Conservation (phyloP, 2,329 filamentous ascomycete species). For the Akanthomyces dipterigenus region DNA sequence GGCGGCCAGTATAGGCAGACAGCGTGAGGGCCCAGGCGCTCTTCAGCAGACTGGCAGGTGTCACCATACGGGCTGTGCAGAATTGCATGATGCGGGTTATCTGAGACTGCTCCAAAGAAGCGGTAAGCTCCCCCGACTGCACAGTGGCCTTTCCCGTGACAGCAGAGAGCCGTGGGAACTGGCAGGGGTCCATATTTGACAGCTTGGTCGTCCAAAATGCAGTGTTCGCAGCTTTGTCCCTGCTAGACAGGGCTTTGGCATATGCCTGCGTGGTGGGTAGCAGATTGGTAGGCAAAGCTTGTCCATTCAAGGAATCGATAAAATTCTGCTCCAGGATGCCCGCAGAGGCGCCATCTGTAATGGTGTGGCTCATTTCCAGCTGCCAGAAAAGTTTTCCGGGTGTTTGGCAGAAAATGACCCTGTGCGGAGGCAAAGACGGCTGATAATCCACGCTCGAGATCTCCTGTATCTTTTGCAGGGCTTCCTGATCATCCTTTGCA, state of each 20-base stretch:
- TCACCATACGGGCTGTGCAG: neutral
- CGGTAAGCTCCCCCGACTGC: neutral
- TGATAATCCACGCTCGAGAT: neutral
- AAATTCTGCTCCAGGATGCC: neutral
- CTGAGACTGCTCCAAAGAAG: neutral
- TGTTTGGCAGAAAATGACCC: neutral
- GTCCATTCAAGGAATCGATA: neutral
- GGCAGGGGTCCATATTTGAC: neutral
- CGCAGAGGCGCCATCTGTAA: neutral
- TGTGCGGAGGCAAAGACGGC: neutral
- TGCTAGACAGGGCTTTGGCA: neutral
- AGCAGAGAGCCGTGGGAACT: neutral
- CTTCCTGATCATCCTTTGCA: neutral
- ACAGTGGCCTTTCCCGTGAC: neutral
- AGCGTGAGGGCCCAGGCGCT: neutral
- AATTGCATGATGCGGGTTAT: neutral
- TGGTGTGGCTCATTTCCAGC: slow-evolving; percentile 2
- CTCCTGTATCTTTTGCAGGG: neutral
- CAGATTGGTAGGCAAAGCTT: neutral
- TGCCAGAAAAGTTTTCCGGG: neutral
- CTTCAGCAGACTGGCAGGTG: neutral
- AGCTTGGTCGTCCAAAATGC: neutral
- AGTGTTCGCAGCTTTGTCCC: neutral
- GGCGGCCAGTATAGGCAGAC: neutral
- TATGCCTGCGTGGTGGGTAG: neutral